Base-by-base conservation (phyloP, 1,284 basidiomycete genomes). In the Sparassis latifolia region DNA sequence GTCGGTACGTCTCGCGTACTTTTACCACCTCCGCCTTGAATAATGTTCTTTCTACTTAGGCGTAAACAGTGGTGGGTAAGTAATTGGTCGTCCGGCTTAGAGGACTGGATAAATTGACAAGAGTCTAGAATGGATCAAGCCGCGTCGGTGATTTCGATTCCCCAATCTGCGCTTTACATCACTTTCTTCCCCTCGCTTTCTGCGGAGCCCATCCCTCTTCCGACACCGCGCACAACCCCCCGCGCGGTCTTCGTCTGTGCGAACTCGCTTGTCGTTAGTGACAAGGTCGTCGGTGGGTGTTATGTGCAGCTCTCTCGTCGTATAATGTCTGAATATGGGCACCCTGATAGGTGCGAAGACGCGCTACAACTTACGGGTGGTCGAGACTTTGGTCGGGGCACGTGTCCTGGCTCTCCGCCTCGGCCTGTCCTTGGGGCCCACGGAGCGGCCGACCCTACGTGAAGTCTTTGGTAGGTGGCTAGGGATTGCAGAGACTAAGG, bases 331-430 rank as follows among this genome's bases (percentile, higher is more conserved):
- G 35, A n/a, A 40, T 38, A 20, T 28, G 12, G n/a, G 2, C 41
- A 42, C 6, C 9, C 40, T 42, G 27, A 42, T 43, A 53, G 80
- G 80, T 41, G 85, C 89, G 2, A 87, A 86, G 56, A 80, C 76
- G 46, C 77, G 83, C 43, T 94, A 94, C 72, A 95, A 95, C 65
- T 74, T 95, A 33, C 86, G 91, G 27, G 90, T 92, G 27, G 86
- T 94, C 20, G 92, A 95, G 68, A 89, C 85, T 0, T 81, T 92
- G 31, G 84, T 83, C 47, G 86, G 82, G 2, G 88, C 91, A 0
- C 77, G 87, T 10, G 73, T 92, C 4, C 76, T 95, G 9, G 80
- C 82, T 0, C 73, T 74, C 30, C 65, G 71, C 4, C 76, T 90
- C 35, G 76, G 72, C 0, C 64, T 86, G 29, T 42, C 62, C 0